Base-by-base conservation (phyloP, 2,329 filamentous ascomycete genomes). In the Neofusicoccum kwambonambiense region DNA sequence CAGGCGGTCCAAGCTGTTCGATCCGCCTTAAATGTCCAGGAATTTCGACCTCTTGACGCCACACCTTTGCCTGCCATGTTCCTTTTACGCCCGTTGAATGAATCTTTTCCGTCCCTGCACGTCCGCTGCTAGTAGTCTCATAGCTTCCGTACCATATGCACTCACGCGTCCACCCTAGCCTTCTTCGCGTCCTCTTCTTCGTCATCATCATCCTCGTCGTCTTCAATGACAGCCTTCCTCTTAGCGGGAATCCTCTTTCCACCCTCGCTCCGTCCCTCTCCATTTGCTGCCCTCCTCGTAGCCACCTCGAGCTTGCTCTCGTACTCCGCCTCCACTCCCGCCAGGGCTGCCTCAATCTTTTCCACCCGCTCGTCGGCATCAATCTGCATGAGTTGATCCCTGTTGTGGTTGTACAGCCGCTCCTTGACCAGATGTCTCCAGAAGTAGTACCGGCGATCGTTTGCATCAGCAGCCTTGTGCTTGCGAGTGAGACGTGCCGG, bases 381-480 rank as follows among this genome's bases (percentile, higher is more conserved):
- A 45, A 94, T 78, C 75, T 93, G 89, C 42, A 86, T 84, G 12
- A 96, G 81, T 2, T 85, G 78, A 69, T 93, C 89, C 65, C 84
- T 84, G 72, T 95, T 94, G 70, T 92, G 90, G 50, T 86, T 83
- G 74, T 91, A 93, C 3, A 96, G 80, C 41, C 92, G 82, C 71
- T 91, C 86, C 79, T 95, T 95, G n/a, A 89, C 86, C 47, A 91
- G 81, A 27, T 94, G 76, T 35, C 88, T 82, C 90, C 90, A 96
- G 50, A 92, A 83, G 67, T 83, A 85, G 74, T 90, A 90, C 58
- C 84, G 81, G 31, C 88, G 83, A 69, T 87, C 83, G 68, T 90
- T 84, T 50, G 81, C 81, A 64, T 84, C 83, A 3, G 83, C 84
- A 0, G 84, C 80, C 71, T 71, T 79, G 50, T 74, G 77, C 70